Evolutionary conservation across 768 basidiomycete species (phyloP), one percentile per base, ranked within the genome.

Genomic region (Astraeus odoratus): DNA sequence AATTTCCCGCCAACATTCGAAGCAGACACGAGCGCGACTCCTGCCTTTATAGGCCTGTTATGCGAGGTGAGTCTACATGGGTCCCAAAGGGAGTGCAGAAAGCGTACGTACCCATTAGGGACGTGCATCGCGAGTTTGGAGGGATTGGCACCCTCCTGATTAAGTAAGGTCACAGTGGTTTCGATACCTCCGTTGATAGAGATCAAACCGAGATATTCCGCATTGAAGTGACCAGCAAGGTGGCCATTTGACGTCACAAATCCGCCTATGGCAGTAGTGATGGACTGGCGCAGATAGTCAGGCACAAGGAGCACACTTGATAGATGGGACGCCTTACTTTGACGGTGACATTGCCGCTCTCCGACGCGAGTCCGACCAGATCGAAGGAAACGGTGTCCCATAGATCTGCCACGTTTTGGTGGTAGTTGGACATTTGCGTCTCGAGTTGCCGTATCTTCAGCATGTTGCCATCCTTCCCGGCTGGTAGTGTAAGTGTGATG

Each of bases 171-270:
- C 24, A 77, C 71, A 25, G 59, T 54, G 0, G 66, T 64, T 3
- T 55, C 39, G 49, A 82, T 71, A 4, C 38, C 54, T 0, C 59
- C 64, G 49, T 79, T 77, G 18, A 65, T 51, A n/a, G 66, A 67
- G 15, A 33, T 22, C 20, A 75, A 48, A 8, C 30, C 38, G 22
- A 81, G 60, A 3, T 59, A 58, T 12, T 60, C 54, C 3, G 63
- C 59, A 22, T 66, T 66, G 57, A 69, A 76, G 15, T 45, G 49
- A 3, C 80, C 80, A 3, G 48, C 51, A 26, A 83, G 76, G 7
- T 51, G 54, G n/a, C 67, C 69, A 39, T 77, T 79, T 5, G 65
- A 51, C 1, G 73, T 74, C n/a, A 47, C 41, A 41, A 74, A 53
- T 9, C 36, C 24, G 5, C 58, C 65, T 19, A 41, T 22, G 1